These are phyloP conservation scores for Aspergillus sp. DNA, from an alignment of 2,329 filamentous ascomycete species.

Conservation along the genomic window DNA sequence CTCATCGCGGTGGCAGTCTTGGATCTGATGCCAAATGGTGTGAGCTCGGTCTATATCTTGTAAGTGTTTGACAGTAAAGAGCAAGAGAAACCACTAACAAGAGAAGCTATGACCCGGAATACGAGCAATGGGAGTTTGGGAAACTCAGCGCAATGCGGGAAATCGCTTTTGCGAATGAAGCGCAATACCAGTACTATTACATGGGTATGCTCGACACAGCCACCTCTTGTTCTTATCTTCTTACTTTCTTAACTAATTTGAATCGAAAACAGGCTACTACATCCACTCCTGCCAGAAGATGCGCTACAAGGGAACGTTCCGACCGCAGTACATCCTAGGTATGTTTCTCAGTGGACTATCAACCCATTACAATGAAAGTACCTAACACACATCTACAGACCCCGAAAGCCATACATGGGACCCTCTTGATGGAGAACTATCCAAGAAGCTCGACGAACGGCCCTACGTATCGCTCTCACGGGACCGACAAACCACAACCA, in stretches of 20 bases:
- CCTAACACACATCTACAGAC: slow-evolving; percentile 32
- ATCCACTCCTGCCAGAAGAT: slow-evolving; percentile 60
- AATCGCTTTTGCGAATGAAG: slow-evolving; percentile 57
- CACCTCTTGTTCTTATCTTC: neutral
- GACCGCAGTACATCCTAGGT: slow-evolving; percentile 53
- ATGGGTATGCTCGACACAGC: slow-evolving; percentile 53
- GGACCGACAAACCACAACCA: slow-evolving; percentile 30
- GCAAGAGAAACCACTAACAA: slow-evolving; percentile 1
- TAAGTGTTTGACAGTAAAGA: slow-evolving; percentile 26
- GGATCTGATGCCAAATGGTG: slow-evolving; percentile 48
- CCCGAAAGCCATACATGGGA: slow-evolving; percentile 50
- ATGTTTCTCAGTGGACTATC: slow-evolving; percentile 13
- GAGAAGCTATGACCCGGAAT: slow-evolving; percentile 59
- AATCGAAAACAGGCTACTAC: slow-evolving; percentile 54
- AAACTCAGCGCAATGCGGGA: slow-evolving; percentile 65
- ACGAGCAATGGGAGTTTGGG: slow-evolving; percentile 62
- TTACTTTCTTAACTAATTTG: neutral
- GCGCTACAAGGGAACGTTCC: slow-evolving; percentile 52
- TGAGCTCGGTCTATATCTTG: slow-evolving; percentile 55
- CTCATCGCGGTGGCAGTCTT: slow-evolving; percentile 52
- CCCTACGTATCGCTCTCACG: slow-evolving; percentile 49
- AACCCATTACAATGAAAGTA: neutral
- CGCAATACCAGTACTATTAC: slow-evolving; percentile 62
- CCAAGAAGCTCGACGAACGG: slow-evolving; percentile 43
- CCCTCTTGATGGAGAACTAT: slow-evolving; percentile 45